These are phyloP conservation scores for Ehretia macrophylla DNA, from an alignment of 257 asterid genomes.

Conservation along the genomic window DNA sequence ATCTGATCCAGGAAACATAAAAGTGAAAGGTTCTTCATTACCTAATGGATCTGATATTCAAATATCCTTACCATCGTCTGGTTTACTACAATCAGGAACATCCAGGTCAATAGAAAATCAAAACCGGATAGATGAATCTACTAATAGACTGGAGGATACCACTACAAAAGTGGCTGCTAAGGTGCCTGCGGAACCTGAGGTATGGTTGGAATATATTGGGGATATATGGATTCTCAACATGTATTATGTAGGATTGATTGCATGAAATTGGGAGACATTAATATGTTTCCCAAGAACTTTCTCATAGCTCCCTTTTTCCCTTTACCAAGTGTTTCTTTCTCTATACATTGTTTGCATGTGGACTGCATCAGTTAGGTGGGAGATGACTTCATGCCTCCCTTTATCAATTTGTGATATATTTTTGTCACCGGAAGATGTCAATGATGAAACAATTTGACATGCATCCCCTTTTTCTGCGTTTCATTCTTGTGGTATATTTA, in stretches of 20 bases:
- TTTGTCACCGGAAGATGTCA: too few relatives aligned
- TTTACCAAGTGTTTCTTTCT: too few relatives aligned
- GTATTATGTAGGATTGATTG: background rate
- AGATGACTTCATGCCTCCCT: too few relatives aligned
- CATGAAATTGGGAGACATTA: background rate
- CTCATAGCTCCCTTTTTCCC: too few relatives aligned
- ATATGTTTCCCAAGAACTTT: background rate
- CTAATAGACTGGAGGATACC: slow-evolving; percentile 65
- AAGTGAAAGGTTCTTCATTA: slow-evolving; percentile 34
- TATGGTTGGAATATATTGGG: slow-evolving; percentile 20
- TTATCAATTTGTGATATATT: too few relatives aligned
- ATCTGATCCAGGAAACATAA: slow-evolving; percentile 41
- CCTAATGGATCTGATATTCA: slow-evolving; percentile 45
- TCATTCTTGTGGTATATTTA: too few relatives aligned
- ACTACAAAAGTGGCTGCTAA: slow-evolving; percentile 41
- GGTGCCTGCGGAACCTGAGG: slow-evolving; percentile 73
- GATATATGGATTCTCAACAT: background rate
- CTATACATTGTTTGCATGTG: too few relatives aligned
- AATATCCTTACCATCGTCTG: slow-evolving; percentile 39
- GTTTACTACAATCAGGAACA: slow-evolving; percentile 36
- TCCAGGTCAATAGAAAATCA: slow-evolving; percentile 50
- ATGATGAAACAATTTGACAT: too few relatives aligned
- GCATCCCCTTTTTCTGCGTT: too few relatives aligned
- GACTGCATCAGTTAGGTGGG: too few relatives aligned
- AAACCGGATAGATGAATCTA: slow-evolving; percentile 58